Base-by-base conservation (phyloP, 306 rosid genomes). In the Geum urbanum region DNA sequence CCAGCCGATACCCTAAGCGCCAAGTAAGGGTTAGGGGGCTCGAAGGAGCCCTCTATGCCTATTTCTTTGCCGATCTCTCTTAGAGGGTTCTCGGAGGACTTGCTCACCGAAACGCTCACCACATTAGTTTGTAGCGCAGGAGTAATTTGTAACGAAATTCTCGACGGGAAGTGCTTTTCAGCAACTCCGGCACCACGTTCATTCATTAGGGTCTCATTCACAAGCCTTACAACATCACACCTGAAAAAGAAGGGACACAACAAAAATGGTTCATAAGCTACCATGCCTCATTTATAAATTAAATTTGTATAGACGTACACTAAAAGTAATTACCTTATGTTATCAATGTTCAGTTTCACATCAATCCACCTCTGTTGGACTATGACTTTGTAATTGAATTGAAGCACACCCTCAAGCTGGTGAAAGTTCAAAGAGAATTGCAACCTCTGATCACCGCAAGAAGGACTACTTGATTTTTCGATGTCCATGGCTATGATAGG, bases 401-500 rank as follows among this genome's bases (percentile, higher is more conserved):
- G 99, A 64, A 90, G 79, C 61, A 91, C 97, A 40, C 99, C 97
- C 78, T 90, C 92, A 69, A 94, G 86, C 24, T 94, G 99, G 74
- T 94, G 97, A 59, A 81, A 86, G 19, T 74, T 80, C 11, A 94
- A 84, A 74, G 99, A 94, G 82, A 91, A 87, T 69, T 72, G 86
- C 77, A 94, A 79, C 54, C 87, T 87, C 67, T 94, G 95, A 70
- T 94, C 97, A 69, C 76, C 41, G 27, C 18, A 80, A 4, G 81
- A 64, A 63, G 84, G 82, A 20, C 22, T 64, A 64, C 88, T 84
- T 0, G 87, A 81, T 24, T 62, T 87, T 63, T 74, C 90, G 10
- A 86, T 41, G 64, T 80, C 84, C 96, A 89, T 94, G 69, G 77
- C 85, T 74, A 88, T 91, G 12, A 94, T 74, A 53, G 99, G 99